Base-by-base conservation (phyloP, 169 alveolate species). In the Plasmodium vivax region DNA sequence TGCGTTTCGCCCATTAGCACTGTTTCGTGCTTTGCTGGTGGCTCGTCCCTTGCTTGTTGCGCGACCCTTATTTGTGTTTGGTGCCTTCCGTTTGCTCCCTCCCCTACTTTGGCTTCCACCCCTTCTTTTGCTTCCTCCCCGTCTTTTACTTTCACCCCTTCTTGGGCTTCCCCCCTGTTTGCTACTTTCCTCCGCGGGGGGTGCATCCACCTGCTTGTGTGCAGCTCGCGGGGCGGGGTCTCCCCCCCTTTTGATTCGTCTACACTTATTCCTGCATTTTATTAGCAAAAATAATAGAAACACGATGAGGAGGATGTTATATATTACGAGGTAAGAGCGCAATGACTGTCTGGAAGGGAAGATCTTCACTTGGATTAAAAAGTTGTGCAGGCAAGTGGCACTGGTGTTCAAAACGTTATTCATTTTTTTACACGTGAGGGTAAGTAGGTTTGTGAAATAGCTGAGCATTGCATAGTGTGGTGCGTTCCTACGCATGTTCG, bases 201-300 rank as follows among this genome's bases (percentile, higher is more conserved):
- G 14, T 1, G 30, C 54, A 27, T 23, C 80, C 74, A 12, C 79
- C 51, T 41, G 32, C 23, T 38, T 30, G 38, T 56, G 19, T 9
- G 62, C 90, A 82, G 2, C 32, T 14, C 51, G n/a, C 36, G 71
- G 16, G 23, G 80, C 30, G 79, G 19, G 32, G 34, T 87, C 68
- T 77, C 14, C n/a, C 23, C 19, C 14, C n/a, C n/a, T n/a, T 38
- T 43, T 54, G 7, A 41, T 68, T n/a, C 77, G 62, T 56, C 41
- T 87, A 56, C 72, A 34, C 43, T 16, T 71, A 23, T 23, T 19
- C 80, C 43, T 87, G 45, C 62, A 77, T 54, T 75, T 54, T 36
- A 51, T 30, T 68, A 87, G 27, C 71, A 87, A 87, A 23, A 87
- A 87, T 51, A 47, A 47, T 43, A 77, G 30, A 87, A 56, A 87